Evolutionary conservation across 1,139 yeast species (phyloP).

Genomic region (Protomyces lactucae-debilis): DNA sequence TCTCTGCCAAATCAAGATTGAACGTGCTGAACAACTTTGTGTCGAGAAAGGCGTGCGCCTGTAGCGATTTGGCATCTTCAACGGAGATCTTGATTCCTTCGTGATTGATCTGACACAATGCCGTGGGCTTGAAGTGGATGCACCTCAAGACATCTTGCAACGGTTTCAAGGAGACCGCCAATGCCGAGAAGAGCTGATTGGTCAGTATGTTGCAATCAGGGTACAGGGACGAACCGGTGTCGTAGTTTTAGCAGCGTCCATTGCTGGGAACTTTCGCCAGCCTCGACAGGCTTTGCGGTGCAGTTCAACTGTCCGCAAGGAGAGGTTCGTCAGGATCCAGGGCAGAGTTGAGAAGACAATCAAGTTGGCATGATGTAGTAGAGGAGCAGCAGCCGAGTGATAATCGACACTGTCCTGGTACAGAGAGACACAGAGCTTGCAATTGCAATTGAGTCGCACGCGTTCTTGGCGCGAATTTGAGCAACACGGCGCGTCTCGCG

Average conservation of each 20-base stretch:
- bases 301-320: no score
- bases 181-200: slow-evolving; percentile 16
- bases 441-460: no score
- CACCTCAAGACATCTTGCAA: slow-evolving; percentile 20
- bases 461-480: not conserved
- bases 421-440: no score
- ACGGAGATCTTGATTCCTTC: slow-evolving; percentile 32
- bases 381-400: no score
- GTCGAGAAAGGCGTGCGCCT: slow-evolving; percentile 30
- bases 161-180: slow-evolving; percentile 25
- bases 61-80: slow-evolving; percentile 30
- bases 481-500: not conserved
- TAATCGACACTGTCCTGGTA: no score
- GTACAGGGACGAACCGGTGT: no score
- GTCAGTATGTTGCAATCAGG: not conserved
- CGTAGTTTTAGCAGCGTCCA: no score
- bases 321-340: no score
- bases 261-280: no score
- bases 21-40: slow-evolving; percentile 21
- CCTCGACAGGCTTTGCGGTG: no score
- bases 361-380: no score
- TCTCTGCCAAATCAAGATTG: slow-evolving; percentile 3
- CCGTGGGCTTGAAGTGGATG: slow-evolving; percentile 29
- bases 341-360: no score
- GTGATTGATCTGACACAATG: slow-evolving; percentile 29